These are phyloP conservation scores for Daldinia bambusicola DNA, from an alignment of 495 filamentous ascomycete species.

Conservation along the genomic window DNA sequence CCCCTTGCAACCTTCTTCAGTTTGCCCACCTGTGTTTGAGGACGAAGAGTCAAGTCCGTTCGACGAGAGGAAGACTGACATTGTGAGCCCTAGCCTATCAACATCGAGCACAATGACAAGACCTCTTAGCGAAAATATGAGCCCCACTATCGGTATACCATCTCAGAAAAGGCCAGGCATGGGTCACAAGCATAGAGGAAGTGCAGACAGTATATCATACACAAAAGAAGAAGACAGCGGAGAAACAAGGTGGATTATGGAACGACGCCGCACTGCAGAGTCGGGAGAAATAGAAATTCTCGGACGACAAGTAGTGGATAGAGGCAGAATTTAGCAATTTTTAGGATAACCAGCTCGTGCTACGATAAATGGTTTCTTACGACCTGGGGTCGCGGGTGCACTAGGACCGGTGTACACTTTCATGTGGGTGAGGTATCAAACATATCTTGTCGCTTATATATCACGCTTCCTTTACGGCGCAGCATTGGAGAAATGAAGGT, in stretches of 20 bases:
- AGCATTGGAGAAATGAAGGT: slow-evolving; percentile 17
- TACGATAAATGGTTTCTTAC: neutral
- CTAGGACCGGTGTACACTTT: neutral
- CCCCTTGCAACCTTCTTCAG: slow-evolving; percentile 38
- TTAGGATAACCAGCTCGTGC: slow-evolving; percentile 9
- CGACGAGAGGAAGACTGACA: slow-evolving; percentile 7
- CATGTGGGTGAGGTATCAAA: slow-evolving; percentile 10
- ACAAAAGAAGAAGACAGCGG: slow-evolving; percentile 60
- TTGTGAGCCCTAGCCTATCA: slow-evolving; percentile 18
- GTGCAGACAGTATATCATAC: slow-evolving; percentile 69
- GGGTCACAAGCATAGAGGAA: slow-evolving; percentile 59
- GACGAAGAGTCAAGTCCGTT: slow-evolving; percentile 48
- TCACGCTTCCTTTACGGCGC: slow-evolving; percentile 19
- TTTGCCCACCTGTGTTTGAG: slow-evolving; percentile 54
- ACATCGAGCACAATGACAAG: slow-evolving; percentile 25
- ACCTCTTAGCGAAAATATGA: slow-evolving; percentile 32
- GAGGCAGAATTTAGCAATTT: slow-evolving; percentile 42
- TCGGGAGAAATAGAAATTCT: slow-evolving; percentile 62
- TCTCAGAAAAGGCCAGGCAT: slow-evolving; percentile 47
- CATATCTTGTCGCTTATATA: slow-evolving; percentile 5
- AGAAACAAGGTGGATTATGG: slow-evolving; percentile 65
- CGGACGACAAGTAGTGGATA: slow-evolving; percentile 36
- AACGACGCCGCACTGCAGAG: slow-evolving; percentile 64
- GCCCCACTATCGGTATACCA: slow-evolving; percentile 27
- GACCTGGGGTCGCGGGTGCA: neutral